Percentiles rank a stretch among this genome's conserved stretches.
Conservation (phyloP, 2,329 filamentous ascomycete species). For the Venturia asperata region DNA sequence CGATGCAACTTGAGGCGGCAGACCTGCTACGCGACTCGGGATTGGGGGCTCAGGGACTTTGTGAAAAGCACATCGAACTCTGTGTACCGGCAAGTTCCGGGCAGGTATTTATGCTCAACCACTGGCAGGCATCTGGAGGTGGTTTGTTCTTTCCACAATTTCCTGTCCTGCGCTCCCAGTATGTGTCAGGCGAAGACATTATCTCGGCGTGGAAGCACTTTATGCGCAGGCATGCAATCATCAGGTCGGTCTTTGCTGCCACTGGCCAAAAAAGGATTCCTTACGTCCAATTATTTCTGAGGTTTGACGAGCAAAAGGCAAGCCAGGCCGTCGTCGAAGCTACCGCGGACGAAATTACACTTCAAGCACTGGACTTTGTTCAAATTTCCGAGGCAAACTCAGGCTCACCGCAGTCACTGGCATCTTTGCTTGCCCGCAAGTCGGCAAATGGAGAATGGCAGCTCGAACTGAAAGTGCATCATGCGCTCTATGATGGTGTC, state of each 20-base stretch:
- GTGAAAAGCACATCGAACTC: constrained; percentile 44
- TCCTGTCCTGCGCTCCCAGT: constrained; percentile 46
- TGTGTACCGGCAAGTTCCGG: constrained; percentile 66
- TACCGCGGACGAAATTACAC: constrained; percentile 18
- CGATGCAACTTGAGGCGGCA: background rate
- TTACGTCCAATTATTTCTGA: constrained; percentile 57
- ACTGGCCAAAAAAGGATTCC: constrained; percentile 43
- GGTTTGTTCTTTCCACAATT: constrained; percentile 69
- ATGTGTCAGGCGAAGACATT: constrained; percentile 38
- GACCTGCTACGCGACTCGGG: background rate
- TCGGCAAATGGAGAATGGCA: constrained; percentile 29
- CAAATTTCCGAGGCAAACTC: background rate
- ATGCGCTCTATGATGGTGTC: constrained; percentile 81
- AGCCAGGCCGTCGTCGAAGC: constrained; percentile 21
- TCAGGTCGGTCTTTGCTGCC: constrained; percentile 61
- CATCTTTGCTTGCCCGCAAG: constrained; percentile 31
- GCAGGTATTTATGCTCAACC: constrained; percentile 72
- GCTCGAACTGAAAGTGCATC: constrained; percentile 57
- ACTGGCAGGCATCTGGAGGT: constrained; percentile 63
- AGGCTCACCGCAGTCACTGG: constrained; percentile 27
- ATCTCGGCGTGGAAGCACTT: constrained; percentile 56
- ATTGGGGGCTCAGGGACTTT: constrained; percentile 33
- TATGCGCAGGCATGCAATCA: constrained; percentile 50
- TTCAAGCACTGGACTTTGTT: constrained; percentile 1
- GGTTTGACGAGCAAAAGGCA: constrained; percentile 25